These are phyloP conservation scores for Capsicum pubescens DNA, from an alignment of 257 asterid genomes.

Conservation along the genomic window DNA sequence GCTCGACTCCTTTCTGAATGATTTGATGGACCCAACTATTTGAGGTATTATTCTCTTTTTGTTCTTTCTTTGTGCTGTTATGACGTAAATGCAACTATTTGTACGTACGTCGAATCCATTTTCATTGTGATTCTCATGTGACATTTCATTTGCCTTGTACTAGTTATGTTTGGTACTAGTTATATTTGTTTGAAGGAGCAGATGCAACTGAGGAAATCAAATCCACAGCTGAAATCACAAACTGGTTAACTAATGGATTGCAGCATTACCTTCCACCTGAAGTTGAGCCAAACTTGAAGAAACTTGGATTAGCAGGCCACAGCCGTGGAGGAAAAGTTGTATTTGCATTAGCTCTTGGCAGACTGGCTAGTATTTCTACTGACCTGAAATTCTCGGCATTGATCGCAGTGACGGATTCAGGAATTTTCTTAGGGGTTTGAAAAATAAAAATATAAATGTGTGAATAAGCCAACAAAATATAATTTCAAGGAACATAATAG, in stretches of 20 bases:
- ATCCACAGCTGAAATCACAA: slow-evolving; percentile 56
- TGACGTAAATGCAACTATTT: too few relatives aligned
- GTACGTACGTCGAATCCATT: not conserved
- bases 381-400: slow-evolving; percentile 62
- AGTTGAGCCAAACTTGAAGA: slow-evolving; percentile 56
- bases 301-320: slow-evolving; percentile 77
- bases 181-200: slow-evolving; percentile 41
- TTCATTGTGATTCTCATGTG: not conserved
- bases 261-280: slow-evolving; percentile 56
- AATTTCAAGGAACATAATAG: too few relatives aligned
- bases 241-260: slow-evolving; percentile 67
- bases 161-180: slow-evolving; percentile 5
- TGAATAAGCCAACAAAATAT: too few relatives aligned
- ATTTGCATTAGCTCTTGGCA: slow-evolving; percentile 59
- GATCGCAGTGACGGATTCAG: slow-evolving; percentile 19
- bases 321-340: slow-evolving; percentile 94
- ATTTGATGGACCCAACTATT: too few relatives aligned
- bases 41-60: too few relatives aligned
- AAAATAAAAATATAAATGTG: too few relatives aligned
- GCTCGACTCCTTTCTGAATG: too few relatives aligned
- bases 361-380: slow-evolving; percentile 29
- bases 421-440: too few relatives aligned
- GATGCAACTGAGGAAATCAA: slow-evolving; percentile 71
- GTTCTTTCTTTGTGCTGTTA: too few relatives aligned
- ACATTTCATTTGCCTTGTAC: slow-evolving; percentile 25